Percentiles rank a stretch among this genome's conserved stretches.
phyloP scores from a whole-genome alignment of 2,329 filamentous ascomycete genomes.

The Grosmannia penicillata region DNA sequence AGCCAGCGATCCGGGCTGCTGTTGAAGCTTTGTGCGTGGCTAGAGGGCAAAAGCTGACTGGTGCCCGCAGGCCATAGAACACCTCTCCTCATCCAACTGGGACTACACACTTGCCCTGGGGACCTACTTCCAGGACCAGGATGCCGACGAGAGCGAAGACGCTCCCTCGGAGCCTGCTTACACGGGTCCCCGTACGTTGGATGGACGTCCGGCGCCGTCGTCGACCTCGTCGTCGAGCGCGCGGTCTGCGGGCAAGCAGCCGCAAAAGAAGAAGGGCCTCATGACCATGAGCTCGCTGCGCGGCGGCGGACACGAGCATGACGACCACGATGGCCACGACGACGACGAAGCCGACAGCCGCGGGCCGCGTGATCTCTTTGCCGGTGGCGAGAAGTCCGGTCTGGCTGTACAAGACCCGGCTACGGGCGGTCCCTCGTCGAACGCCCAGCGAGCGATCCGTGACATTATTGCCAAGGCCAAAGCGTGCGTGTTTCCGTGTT shows the following conservation, averaged over 20 bases:
- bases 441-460: constrained; percentile 41
- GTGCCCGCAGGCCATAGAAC: constrained; percentile 43
- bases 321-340: constrained; percentile 43
- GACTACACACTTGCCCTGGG: constrained; percentile 47
- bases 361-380: constrained; percentile 55
- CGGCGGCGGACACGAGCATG: constrained; percentile 34
- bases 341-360: constrained; percentile 42
- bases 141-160: constrained; percentile 31
- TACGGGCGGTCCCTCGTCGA: constrained; percentile 20
- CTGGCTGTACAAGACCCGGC: constrained; percentile 50
- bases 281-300: constrained; percentile 44
- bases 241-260: constrained; percentile 23
- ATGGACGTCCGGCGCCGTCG: constrained; percentile 42
- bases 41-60: no score
- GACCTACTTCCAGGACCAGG: constrained; percentile 44
- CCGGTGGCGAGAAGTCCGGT: constrained; percentile 73
- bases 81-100: constrained; percentile 52
- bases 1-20: no score
- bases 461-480: constrained; percentile 51
- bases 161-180: constrained; percentile 27
- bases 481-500: constrained; percentile 29
- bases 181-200: constrained; percentile 46
- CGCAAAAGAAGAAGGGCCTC: constrained; percentile 42
- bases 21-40: no score
- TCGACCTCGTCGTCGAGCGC: constrained; percentile 19